Evolutionary conservation across 306 rosid species (phyloP), one percentile per base, ranked within the genome.

Genomic region (Begonia masoniana): DNA sequence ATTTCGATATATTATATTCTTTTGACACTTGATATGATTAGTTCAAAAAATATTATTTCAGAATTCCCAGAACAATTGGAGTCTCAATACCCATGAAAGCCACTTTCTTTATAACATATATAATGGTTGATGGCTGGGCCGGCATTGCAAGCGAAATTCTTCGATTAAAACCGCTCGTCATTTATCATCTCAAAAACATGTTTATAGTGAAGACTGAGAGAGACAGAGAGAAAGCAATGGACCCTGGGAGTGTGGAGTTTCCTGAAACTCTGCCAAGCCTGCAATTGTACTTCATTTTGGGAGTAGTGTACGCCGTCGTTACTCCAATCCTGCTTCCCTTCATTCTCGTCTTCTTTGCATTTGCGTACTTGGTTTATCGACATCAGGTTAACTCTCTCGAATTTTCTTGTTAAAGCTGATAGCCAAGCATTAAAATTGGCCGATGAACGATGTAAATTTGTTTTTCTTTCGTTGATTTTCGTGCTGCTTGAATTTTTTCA

Each of bases 121-220:
- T 91, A 75, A 91, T 91, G 99, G 78, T 91, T 59, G 99, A 91
- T 58, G 99, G 99, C 23, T 91, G 99, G 99, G 99, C 99, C 51
- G 96, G 94, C 55, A 71, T 86, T 66, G 99, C 99, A 11, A 60
- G 93, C 23, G 99, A 91, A 77, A 86, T 91, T 70, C 99, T 91
- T 62, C 84, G 99, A 24, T 70, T 91, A 68, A 91, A 86, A 78
- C 84, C 86, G 14, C 68, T 91, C 79, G 94, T 86, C 74, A 81
- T 86, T 67, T 91, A 65, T 66, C 99, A 91, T 76, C 96, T 91
- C 46, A 86, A 91, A 74, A 91, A 91, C 68, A 63, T 91, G 60
- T 86, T 91, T 75, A 6, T 91, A 69, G 99, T 91, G 60, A 91
- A 91, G 76, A 91, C 99, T 7, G 92, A 77, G 67, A 83, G 99